phyloP scores from a whole-genome alignment of 1,284 basidiomycete genomes.

The Pseudozyma sp. region DNA sequence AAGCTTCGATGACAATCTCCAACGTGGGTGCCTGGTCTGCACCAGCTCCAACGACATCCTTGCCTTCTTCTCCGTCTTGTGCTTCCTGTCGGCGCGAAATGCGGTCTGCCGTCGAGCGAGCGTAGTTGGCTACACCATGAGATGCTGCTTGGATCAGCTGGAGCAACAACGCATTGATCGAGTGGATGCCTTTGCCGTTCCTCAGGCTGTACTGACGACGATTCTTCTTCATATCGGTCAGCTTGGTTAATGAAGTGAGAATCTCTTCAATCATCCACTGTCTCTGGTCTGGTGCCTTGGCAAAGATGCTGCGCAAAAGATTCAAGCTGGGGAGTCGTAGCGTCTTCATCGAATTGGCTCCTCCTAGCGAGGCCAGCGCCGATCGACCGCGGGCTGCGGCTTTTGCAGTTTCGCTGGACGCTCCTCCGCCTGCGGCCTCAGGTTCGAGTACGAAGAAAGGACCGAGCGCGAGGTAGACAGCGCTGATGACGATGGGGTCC shows the following conservation, averaged over 20 bases:
- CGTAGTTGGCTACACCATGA: conserved; percentile 35
- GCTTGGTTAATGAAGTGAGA: conserved; percentile 84
- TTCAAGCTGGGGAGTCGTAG: conserved; percentile 83
- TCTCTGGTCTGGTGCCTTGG: conserved; percentile 86
- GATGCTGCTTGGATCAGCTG: conserved; percentile 91
- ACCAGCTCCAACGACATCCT: conserved; percentile 10
- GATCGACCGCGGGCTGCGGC: conserved; percentile 34
- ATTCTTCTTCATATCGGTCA: conserved; percentile 87
- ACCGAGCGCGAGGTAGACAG: conserved; percentile 88
- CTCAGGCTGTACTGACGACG: conserved; percentile 76
- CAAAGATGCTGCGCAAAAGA: conserved; percentile 84
- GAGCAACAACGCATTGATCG: conserved; percentile 88
- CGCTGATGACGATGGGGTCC: conserved; percentile 77
- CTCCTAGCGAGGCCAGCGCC: conserved; percentile 50
- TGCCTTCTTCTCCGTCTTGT: conserved; percentile 10
- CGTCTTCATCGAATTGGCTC: conserved; percentile 75
- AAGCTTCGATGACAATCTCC: conserved; percentile 42
- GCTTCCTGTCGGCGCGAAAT: conserved; percentile 21
- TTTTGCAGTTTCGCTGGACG: conserved; percentile 35
- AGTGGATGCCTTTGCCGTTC: conserved; percentile 80
- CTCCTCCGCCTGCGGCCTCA: conserved; percentile 70
- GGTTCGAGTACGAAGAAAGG: conserved; percentile 84
- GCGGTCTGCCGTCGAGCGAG: conserved; percentile 37
- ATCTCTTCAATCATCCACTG: conserved; percentile 98
- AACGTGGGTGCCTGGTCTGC: conserved; percentile 16